Evolutionary conservation across 2,329 filamentous ascomycete species (phyloP), one percentile per base, ranked within the genome.

Genomic region (Pestalotiopsis sp.): DNA sequence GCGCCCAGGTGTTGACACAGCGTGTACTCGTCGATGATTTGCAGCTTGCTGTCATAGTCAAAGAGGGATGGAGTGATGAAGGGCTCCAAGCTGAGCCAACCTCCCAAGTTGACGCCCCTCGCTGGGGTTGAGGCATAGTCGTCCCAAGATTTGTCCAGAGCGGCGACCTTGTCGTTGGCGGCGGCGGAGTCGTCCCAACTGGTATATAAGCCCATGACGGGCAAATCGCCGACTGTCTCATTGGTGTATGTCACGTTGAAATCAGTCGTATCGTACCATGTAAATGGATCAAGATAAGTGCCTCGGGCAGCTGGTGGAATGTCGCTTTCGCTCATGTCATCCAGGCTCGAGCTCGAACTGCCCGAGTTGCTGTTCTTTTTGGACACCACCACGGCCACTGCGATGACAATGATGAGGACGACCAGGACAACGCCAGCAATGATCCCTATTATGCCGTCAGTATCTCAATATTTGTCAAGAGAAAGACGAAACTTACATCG

Each of bases 41-140:
- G 83, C 83, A 90, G 73, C 17, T 79, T 77, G 4, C 84, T 82
- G 77, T 92, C 93, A 70, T 87, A 87, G 70, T 89, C 82, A 81
- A 99, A 99, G 31, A 97, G 86, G 0, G 95, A 98, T 0, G 96
- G 96, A 3, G 93, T 95, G 77, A 99, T 98, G 79, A 97, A 98
- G 0, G 96, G 96, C 76, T 99, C 96, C 13, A 99, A 83, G 2
- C 92, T 93, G 1, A 99, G 87, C 96, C 96, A 99, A 13, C 96
- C 96, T 64, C 96, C 96, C 1, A 98, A 79, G 75, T 97, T 98
- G 45, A 98, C 93, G 1, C 96, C 96, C 6, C 95, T 90, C 27
- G 97, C 94, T 2, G 95, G 94, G 67, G 86, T 90, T 25, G 88
- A 89, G 2, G 90, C 88, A 74, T 98, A 99, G 2, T 91, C 83